Conservation (phyloP, 2,329 filamentous ascomycete species). For the Claviceps monticola region DNA sequence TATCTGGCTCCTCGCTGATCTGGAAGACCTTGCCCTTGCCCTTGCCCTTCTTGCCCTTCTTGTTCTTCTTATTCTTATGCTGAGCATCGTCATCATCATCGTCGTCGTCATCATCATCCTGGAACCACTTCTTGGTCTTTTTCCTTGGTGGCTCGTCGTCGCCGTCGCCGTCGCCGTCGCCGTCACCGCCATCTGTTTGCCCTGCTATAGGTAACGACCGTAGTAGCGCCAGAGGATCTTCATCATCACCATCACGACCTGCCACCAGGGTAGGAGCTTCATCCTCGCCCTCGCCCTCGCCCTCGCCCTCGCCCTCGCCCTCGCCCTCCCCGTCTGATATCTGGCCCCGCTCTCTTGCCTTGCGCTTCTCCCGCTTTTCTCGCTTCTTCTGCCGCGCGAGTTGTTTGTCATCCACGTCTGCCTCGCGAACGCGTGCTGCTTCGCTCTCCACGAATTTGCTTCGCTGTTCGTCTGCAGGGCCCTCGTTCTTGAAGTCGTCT, state of each 20-base stretch:
- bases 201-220: constrained; percentile 39
- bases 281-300: neutral
- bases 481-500: constrained; percentile 61
- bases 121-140: constrained; percentile 68
- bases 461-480: constrained; percentile 63
- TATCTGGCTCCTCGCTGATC: constrained; percentile 57
- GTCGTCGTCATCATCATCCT: constrained; percentile 54
- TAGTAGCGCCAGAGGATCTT: constrained; percentile 42
- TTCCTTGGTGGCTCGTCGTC: constrained; percentile 42
- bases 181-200: constrained; percentile 32
- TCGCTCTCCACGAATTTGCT: constrained; percentile 68
- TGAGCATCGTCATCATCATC: constrained; percentile 11
- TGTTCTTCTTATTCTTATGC: constrained; percentile 10
- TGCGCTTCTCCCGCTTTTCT: constrained; percentile 63
- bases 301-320: neutral
- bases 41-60: constrained; percentile 25
- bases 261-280: constrained; percentile 22
- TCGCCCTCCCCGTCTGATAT: constrained; percentile 7
- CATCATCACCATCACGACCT: constrained; percentile 25
- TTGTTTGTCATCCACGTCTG: constrained; percentile 73
- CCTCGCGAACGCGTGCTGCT: constrained; percentile 52
- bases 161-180: constrained; percentile 26
- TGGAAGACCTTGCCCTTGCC: constrained; percentile 44
- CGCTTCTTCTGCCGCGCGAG: constrained; percentile 63
- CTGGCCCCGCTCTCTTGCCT: constrained; percentile 44